A percentile compares a stretch with the other conserved stretches of the same genome.
phyloP scores from a whole-genome alignment of 306 rosid genomes.

The Vigna reflexopilosa region DNA sequence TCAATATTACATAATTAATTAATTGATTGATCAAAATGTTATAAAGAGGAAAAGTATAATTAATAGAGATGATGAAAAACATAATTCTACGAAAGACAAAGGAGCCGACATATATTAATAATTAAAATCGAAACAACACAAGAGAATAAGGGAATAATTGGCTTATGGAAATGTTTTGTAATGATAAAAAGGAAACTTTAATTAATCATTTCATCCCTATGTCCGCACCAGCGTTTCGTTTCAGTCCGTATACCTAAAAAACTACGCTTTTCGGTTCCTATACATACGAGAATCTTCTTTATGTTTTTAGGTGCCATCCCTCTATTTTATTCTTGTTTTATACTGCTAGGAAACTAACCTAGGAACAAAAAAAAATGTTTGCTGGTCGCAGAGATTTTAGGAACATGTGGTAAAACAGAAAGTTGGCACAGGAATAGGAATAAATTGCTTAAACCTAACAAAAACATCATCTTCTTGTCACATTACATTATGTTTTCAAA shows the following conservation, averaged over 20 bases:
- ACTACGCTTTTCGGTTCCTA: too few relatives aligned
- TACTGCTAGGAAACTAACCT: background rate
- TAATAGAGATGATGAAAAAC: constrained; percentile 13
- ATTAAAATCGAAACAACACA: background rate
- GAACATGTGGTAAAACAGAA: background rate
- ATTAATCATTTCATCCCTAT: background rate
- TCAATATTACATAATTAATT: background rate
- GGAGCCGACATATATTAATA: background rate
- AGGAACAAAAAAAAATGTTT: background rate
- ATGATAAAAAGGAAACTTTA: background rate
- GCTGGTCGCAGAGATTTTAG: background rate
- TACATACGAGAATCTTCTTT: background rate
- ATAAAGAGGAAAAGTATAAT: background rate
- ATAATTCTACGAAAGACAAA: background rate
- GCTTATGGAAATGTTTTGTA: background rate
- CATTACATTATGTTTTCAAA: background rate
- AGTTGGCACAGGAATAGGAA: background rate
- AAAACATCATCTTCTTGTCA: background rate
- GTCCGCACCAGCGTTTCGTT: background rate
- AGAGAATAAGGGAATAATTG: background rate
- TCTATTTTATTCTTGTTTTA: background rate
- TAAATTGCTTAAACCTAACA: background rate
- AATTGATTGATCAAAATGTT: background rate
- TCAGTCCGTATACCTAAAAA: background rate
- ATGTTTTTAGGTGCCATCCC: background rate